phyloP scores from a whole-genome alignment of 495 filamentous ascomycete species.

The Neohortaea acidophila region DNA sequence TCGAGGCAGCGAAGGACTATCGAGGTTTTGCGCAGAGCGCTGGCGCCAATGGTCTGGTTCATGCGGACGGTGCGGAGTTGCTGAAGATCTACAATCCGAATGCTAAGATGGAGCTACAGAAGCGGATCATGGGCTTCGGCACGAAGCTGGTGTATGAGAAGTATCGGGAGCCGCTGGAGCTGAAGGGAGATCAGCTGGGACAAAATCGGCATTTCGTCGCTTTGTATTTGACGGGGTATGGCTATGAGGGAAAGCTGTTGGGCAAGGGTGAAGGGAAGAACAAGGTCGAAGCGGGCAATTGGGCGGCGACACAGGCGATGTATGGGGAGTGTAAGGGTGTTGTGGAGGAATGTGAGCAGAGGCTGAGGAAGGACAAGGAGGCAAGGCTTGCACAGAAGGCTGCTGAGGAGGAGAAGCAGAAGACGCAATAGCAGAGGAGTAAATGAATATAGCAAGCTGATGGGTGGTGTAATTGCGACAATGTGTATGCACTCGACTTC shows the following conservation, averaged over 20 bases:
- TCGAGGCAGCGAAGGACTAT: slow-evolving; percentile 25
- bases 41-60: slow-evolving; percentile 7
- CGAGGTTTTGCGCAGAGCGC: slow-evolving; percentile 4
- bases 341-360: slow-evolving; percentile 15
- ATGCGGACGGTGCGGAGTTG: slow-evolving; percentile 14
- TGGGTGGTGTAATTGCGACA: too few species aligned
- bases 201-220: slow-evolving; percentile 52
- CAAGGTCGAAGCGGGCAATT: slow-evolving; percentile 59
- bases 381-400: slow-evolving; percentile 2
- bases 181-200: slow-evolving; percentile 36
- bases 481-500: too few species aligned
- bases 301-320: slow-evolving; percentile 53
- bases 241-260: slow-evolving; percentile 46
- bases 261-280: slow-evolving; percentile 52
- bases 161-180: slow-evolving; percentile 32
- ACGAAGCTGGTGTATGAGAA: slow-evolving; percentile 53
- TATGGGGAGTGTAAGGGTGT: slow-evolving; percentile 22
- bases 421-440: neutral
- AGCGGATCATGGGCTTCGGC: slow-evolving; percentile 33
- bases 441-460: too few species aligned
- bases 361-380: slow-evolving; percentile 14
- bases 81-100: slow-evolving; percentile 22
- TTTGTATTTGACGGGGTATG: slow-evolving; percentile 58
- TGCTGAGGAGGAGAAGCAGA: slow-evolving; percentile 1
- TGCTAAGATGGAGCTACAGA: slow-evolving; percentile 41